Evolutionary conservation across 2,329 filamentous ascomycete genomes (phyloP), one percentile per base, ranked within the genome.

Genomic region (Penicillium olsonii): DNA sequence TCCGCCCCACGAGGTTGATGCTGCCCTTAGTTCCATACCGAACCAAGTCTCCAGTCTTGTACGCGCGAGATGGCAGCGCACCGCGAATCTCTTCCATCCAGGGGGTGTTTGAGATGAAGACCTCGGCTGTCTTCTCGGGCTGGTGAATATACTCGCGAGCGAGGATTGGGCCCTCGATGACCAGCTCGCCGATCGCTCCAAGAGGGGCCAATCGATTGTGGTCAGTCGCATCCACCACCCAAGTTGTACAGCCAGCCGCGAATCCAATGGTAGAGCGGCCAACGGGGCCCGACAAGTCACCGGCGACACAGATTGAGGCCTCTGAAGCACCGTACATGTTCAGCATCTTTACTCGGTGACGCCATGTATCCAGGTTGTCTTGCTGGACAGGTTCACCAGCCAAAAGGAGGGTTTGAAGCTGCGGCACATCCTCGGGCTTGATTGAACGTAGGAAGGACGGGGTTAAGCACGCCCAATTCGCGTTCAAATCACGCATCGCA

Each of bases 401-500:
- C 37, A 39, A 26, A 5, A 39, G 37, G n/a, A 39, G 37, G 12
- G 37, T 39, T 15, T 26, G 11, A 14, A 39, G 37, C 12, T 39
- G 37, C 27, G 37, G 37, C 12, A 27, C 15, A 10, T 39, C 37
- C 24, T 39, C 37, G 20, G 37, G 37, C 15, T 39, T 39, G 22
- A 39, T 26, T 5, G 37, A 39, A 4, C 37, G 37, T 4, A 39
- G 37, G 37, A 39, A 39, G 6, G 37, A 39, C n/a, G 37, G 37
- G 20, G 37, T 39, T 8, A 39, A 39, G 14, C 37, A 39, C 7
- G 20, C 37, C 37, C 37, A 39, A 26, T 39, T 39, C 7, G 44
- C 49, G 9, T 37, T 39, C 4, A 52, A 41, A 19, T 53, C 50
- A 17, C 45, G 42, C 37, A 82, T 76, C 0, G 70, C 72, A 0